phyloP scores from a whole-genome alignment of 192 early-diverging fungal species.

The Umbelopsis isabellina region DNA sequence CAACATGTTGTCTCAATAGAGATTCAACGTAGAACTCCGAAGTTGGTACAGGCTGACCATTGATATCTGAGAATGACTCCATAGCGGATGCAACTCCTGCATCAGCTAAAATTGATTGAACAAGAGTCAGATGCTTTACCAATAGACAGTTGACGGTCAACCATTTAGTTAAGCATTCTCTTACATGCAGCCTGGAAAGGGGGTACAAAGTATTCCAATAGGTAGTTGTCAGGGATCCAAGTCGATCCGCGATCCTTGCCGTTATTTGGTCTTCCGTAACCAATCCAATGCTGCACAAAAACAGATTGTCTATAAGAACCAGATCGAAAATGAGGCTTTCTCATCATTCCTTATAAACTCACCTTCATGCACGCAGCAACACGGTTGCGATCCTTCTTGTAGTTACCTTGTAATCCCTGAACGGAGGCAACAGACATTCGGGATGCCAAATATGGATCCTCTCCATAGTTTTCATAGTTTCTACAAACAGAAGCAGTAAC shows the following conservation, averaged over 20 bases:
- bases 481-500: slow-evolving; percentile 38
- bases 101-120: slow-evolving; percentile 31
- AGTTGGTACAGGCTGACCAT: slow-evolving; percentile 58
- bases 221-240: slow-evolving; percentile 40
- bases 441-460: slow-evolving; percentile 59
- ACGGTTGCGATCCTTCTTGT: slow-evolving; percentile 61
- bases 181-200: slow-evolving; percentile 57
- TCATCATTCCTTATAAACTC: background rate
- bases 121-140: background rate
- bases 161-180: background rate
- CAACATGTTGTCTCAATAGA: slow-evolving; percentile 55
- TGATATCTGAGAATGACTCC: slow-evolving; percentile 66
- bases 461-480: slow-evolving; percentile 55
- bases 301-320: background rate
- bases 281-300: background rate
- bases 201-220: slow-evolving; percentile 67
- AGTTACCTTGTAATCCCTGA: slow-evolving; percentile 67
- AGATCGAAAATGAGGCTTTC: too few relatives aligned
- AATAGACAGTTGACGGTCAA: too few relatives aligned
- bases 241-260: slow-evolving; percentile 34
- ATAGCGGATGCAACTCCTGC: slow-evolving; percentile 64
- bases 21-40: slow-evolving; percentile 57
- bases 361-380: slow-evolving; percentile 65
- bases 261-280: slow-evolving; percentile 3
- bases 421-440: slow-evolving; percentile 56